phyloP scores from a whole-genome alignment of 164 flowering plant genomes.

The Dillenia suffruticosa region DNA sequence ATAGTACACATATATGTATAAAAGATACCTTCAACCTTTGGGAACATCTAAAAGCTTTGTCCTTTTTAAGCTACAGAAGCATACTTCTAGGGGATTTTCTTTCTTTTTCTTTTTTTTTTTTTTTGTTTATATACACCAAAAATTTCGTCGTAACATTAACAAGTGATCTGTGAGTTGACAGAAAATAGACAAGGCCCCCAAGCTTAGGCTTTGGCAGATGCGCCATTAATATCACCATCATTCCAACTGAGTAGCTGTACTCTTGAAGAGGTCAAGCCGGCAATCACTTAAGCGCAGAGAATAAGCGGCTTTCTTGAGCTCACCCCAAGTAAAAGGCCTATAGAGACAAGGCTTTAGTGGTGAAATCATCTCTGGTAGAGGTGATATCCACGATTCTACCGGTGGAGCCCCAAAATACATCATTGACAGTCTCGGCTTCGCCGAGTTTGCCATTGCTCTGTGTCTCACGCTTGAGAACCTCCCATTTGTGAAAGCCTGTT shows the following conservation, averaged over 20 bases:
- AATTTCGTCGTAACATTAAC: no score
- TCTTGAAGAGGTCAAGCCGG: slow-evolving; percentile 54
- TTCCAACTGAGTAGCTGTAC: background rate
- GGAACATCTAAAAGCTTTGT: no score
- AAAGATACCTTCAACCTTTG: no score
- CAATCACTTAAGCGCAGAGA: slow-evolving; percentile 42
- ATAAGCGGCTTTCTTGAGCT: slow-evolving; percentile 61
- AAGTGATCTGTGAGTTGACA: no score
- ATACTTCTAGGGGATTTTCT: no score
- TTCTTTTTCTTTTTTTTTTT: no score
- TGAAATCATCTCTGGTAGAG: slow-evolving; percentile 44
- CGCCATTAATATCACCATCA: background rate
- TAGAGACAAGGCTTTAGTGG: slow-evolving; percentile 35
- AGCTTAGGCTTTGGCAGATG: no score
- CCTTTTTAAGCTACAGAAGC: no score
- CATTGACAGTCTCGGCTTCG: slow-evolving; percentile 57
- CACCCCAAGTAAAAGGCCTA: slow-evolving; percentile 70
- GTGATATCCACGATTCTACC: slow-evolving; percentile 38
- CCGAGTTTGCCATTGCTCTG: slow-evolving; percentile 49
- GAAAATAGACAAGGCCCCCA: no score
- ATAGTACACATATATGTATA: no score
- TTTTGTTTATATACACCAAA: no score
- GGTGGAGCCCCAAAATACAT: slow-evolving; percentile 77
- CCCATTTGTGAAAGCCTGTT: slow-evolving; percentile 74
- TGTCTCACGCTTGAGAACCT: slow-evolving; percentile 76